Percentiles rank a stretch among this genome's conserved stretches.
Evolutionary conservation across 352 stramenopile genomes (phyloP).

Genomic region (Pythium apleroticum): DNA sequence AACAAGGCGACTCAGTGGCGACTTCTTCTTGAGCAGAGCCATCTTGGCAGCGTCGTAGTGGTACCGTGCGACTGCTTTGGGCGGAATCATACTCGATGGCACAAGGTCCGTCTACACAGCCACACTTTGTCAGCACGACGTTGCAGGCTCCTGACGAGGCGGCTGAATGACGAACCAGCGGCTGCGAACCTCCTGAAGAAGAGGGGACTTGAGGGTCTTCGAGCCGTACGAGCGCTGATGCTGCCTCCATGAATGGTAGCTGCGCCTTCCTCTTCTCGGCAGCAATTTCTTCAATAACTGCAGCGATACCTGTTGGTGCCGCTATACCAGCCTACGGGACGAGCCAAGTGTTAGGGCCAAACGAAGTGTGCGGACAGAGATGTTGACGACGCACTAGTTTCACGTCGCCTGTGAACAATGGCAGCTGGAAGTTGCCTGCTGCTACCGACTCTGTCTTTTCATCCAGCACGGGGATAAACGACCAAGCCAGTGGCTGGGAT

Average conservation of each 20-base stretch:
- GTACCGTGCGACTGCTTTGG: constrained; percentile 42
- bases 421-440: constrained; percentile 47
- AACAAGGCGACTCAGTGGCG: constrained; percentile 54
- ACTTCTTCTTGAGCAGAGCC: constrained; percentile 57
- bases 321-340: constrained; percentile 40
- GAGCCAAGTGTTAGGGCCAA: background rate
- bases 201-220: constrained; percentile 59
- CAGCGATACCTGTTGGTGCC: constrained; percentile 17
- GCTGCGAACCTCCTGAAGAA: background rate
- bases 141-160: background rate
- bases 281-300: constrained; percentile 41
- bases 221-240: constrained; percentile 61
- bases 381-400: constrained; percentile 43
- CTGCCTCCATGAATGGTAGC: constrained; percentile 37
- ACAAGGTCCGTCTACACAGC: constrained; percentile 26
- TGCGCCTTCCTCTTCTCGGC: constrained; percentile 48
- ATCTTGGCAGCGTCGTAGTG: constrained; percentile 50
- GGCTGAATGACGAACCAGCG: background rate
- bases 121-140: background rate
- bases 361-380: background rate
- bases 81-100: constrained; percentile 48
- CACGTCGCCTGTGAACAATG: constrained; percentile 60
- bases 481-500: constrained; percentile 60
- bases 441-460: constrained; percentile 34
- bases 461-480: constrained; percentile 55